A percentile compares a stretch with the other conserved stretches of the same genome.
Conservation (phyloP, 768 basidiomycete species). For the Boletus eberwhitei region DNA sequence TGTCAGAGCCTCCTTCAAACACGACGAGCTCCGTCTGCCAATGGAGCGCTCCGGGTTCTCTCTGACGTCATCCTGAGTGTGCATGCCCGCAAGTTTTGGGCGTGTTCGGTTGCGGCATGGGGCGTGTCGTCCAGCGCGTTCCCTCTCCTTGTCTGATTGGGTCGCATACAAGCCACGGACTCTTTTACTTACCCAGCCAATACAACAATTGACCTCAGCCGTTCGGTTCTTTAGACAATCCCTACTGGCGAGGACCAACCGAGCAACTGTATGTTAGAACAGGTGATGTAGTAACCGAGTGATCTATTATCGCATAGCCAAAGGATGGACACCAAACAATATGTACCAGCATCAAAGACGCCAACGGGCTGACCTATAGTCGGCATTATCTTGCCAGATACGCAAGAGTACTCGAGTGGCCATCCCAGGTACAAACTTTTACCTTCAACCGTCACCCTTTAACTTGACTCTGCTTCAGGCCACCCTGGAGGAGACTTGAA, state of each 20-base stretch:
- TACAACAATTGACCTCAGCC: too few species aligned
- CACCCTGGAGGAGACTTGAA: too few species aligned
- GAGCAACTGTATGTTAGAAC: neutral
- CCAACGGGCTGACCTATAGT: neutral
- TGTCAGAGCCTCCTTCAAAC: neutral
- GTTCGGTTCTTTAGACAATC: neutral
- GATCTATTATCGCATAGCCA: neutral
- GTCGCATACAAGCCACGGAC: neutral
- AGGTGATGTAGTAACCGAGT: neutral
- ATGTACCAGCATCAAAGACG: neutral
- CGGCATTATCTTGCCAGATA: neutral
- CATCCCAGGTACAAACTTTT: neutral
- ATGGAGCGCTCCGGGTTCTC: neutral
- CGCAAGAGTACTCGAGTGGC: too few species aligned
- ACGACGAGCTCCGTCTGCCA: neutral
- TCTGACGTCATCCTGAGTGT: conserved; percentile 6
- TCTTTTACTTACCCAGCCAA: neutral
- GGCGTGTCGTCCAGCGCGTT: neutral
- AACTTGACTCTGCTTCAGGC: too few species aligned
- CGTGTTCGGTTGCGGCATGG: conserved; percentile 9
- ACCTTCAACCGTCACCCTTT: too few species aligned
- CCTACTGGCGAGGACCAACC: neutral
- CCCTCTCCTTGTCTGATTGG: neutral
- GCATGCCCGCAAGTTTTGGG: neutral
- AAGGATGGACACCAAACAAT: neutral